Base-by-base conservation (phyloP, 1,284 basidiomycete genomes). In the Ceratobasidium sp. region DNA sequence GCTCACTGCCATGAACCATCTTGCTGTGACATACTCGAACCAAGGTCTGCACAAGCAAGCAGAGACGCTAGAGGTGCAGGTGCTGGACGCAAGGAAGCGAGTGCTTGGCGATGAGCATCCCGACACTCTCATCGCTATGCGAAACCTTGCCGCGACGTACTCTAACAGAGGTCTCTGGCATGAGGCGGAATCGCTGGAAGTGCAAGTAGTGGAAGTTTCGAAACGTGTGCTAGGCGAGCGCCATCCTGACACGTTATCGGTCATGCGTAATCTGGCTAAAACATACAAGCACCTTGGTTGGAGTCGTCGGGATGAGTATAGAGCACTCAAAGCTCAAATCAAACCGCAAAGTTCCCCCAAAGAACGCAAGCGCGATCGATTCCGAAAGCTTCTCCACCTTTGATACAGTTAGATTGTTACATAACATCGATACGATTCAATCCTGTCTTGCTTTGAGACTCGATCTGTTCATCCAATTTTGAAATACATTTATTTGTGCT, bases 81-180 rank as follows among this genome's bases (percentile, higher is more conserved):
- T 64, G n/a, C 9, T 72, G 1, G 61, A 39, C 8, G 39, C 30
- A 16, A 23, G 26, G 45, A 64, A 59, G 18, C 48, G 59, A 23
- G 5, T 52, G 34, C 18, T 46, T 10, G 41, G 55, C 36, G 30
- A 58, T 23, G 23, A 60, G 9, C 60, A 65, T 34, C 71, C 61
- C 8, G 18, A 53, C 34, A 72, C 58, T 6, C 23, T 72, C 10
- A 36, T 16, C 16, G 41, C 46, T n/a, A 53, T 64, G 48, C 12
- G 18, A 34, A 53, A 55, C 48, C 43, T 72, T n/a, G 60, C 61
- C 21, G 8, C 10, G 3, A 45, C 32, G 6, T 72, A 65, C 46
- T 45, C 3, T 16, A 12, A 9, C 32, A 43, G 21, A 36, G 60
- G 71, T 9, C 45, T 21, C 18, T 50, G 14, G 6, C 32, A 55